Conservation (phyloP, 176 grass and related monocot species). For the sorghum (Sorghum bicolor) region DNA sequence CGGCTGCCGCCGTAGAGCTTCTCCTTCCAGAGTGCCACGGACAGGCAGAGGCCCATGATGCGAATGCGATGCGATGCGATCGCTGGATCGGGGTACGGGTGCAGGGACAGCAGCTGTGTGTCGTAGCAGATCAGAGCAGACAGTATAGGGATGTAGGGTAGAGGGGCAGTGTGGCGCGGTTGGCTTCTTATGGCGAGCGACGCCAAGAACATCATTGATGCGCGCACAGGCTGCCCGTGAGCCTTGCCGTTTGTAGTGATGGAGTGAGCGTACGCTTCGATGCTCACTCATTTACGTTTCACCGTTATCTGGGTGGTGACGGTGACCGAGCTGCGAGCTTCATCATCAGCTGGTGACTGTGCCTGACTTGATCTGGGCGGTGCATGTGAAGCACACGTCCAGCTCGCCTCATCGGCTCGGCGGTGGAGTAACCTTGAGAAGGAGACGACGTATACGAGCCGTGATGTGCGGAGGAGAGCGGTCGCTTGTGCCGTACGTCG, state of each 20-base stretch:
- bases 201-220: neutral
- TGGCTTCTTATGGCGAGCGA: slow-evolving; percentile 32
- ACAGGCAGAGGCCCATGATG: slow-evolving; percentile 39
- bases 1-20: slow-evolving; percentile 17
- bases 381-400: neutral
- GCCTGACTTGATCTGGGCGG: neutral
- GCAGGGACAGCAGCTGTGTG: neutral
- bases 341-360: too few relatives aligned
- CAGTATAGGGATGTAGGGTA: neutral
- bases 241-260: slow-evolving; percentile 4
- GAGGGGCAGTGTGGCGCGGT: neutral
- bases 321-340: too few relatives aligned
- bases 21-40: slow-evolving; percentile 42
- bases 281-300: slow-evolving; percentile 30
- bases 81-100: slow-evolving; percentile 3
- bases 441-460: neutral
- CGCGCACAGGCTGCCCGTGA: slow-evolving; percentile 33
- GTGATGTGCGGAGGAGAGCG: neutral
- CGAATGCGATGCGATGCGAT: neutral
- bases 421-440: neutral
- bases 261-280: neutral
- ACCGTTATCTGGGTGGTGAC: neutral
- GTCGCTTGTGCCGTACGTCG: neutral
- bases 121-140: neutral
- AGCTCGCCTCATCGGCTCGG: neutral